Evolutionary conservation across 495 filamentous ascomycete genomes (phyloP).

Genomic region (Trichoderma asperelloides): DNA sequence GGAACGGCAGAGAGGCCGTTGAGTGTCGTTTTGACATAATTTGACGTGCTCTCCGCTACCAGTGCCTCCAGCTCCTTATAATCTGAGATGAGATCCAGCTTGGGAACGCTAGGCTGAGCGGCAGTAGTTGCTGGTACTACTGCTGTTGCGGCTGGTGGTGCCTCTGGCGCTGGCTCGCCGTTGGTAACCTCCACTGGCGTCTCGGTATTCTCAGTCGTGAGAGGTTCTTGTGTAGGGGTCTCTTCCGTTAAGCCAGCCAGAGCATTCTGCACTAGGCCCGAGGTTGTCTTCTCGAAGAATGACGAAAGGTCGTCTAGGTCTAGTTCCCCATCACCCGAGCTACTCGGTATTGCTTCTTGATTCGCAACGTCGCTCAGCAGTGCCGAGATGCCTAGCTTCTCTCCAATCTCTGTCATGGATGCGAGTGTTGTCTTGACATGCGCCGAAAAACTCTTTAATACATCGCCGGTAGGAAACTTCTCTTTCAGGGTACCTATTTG

Average conservation of each 20-base stretch:
- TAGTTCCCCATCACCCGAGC: background rate
- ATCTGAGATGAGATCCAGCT: constrained; percentile 7
- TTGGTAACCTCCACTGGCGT: background rate
- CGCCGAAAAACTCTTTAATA: constrained; percentile 60
- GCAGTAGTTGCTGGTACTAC: constrained; percentile 16
- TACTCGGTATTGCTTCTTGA: background rate
- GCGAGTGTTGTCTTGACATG: constrained; percentile 72
- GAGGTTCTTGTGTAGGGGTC: background rate
- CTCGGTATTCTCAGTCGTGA: background rate
- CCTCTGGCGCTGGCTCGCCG: constrained; percentile 25
- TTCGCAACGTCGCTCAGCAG: background rate
- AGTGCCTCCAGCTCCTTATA: constrained; percentile 10
- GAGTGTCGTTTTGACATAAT: constrained; percentile 18
- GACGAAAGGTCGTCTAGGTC: constrained; percentile 10
- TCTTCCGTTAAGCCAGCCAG: constrained; percentile 10
- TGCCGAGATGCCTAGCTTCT: constrained; percentile 6
- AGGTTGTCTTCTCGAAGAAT: constrained; percentile 9
- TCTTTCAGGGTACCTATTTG: constrained; percentile 47
- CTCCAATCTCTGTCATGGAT: constrained; percentile 15
- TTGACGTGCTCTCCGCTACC: constrained; percentile 20
- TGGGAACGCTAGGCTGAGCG: background rate
- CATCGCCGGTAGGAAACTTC: constrained; percentile 74
- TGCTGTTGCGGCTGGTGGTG: constrained; percentile 18
- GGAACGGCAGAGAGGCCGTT: constrained; percentile 26
- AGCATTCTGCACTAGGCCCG: constrained; percentile 6